Evolutionary conservation across 2,329 filamentous ascomycete genomes (phyloP), one percentile per base, ranked within the genome.

Genomic region (Arachnopeziza araneosa): DNA sequence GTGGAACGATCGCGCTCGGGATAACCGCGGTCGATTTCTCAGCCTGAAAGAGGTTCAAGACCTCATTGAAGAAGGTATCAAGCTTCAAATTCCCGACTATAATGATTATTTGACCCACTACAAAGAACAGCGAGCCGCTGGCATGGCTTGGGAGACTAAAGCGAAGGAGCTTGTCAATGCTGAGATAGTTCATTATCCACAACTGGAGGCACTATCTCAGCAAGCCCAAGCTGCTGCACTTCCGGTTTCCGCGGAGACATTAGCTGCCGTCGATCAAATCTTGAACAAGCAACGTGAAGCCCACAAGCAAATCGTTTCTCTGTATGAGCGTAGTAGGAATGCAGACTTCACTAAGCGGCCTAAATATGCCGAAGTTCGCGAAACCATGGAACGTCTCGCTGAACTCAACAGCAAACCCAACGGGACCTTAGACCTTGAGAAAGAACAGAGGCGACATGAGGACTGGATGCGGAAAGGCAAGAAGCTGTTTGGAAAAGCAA

Each of bases 391-490:
- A 69, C 88, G 88, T 62, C 77, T 99, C 14, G 89, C 91, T 60
- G 91, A 95, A 57, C 81, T 98, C 10, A 96, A 96, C 68, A 96
- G 91, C 64, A 97, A 97, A 71, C 95, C 95, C 0, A 84, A 84
- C 50, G 95, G 95, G 1, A 96, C 93, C 0, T 83, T 96, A 36
- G 95, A 99, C 69, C 83, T 99, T 4, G 95, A 99, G 71, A 93
- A 91, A 65, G 92, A 98, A 73, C 89, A 95, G 66, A 96, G 95
- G 72, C 86, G 91, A 8, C 95, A 98, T 67, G 95, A 99, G 72
- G 95, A 99, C 73, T 99, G 95, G 95, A 99, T 99, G 93, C 85
- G 95, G 32, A 91, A 91, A 70, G 95, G 95, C 55, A 99, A 99
- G 77, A 97, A 97, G 73, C 77, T 99, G 0, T 99, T 99, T 71